Percentiles rank a stretch among this genome's conserved stretches.
Evolutionary conservation across 306 rosid species (phyloP).

Genomic region (Phaseolus lunatus): DNA sequence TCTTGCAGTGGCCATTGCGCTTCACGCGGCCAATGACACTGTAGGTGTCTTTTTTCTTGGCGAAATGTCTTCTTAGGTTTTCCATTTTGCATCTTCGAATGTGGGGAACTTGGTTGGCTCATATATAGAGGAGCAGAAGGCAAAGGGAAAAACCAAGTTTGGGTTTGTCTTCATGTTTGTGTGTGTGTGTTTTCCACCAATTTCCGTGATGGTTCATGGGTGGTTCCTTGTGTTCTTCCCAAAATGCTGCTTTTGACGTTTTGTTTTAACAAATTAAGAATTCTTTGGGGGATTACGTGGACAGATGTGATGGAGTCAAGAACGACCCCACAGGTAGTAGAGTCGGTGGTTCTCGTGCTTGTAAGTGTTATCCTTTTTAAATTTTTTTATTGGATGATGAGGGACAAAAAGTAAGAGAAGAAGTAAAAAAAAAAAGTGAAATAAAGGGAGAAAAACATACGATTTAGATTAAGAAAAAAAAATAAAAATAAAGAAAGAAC

Average conservation of each 20-base stretch:
- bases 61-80: slow-evolving; percentile 43
- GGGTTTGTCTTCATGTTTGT: neutral
- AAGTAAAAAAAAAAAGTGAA: no score
- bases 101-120: neutral
- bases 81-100: slow-evolving; percentile 42
- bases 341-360: slow-evolving; percentile 47
- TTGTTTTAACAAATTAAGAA: slow-evolving; percentile 15
- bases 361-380: no score
- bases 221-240: slow-evolving; percentile 56
- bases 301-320: slow-evolving; percentile 50
- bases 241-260: slow-evolving; percentile 50
- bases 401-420: no score
- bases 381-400: no score
- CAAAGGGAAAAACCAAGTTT: neutral
- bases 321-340: slow-evolving; percentile 26
- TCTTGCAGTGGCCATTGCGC: slow-evolving; percentile 57
- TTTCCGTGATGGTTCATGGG: slow-evolving; percentile 51
- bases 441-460: no score
- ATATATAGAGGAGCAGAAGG: neutral
- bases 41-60: slow-evolving; percentile 28
- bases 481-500: no score
- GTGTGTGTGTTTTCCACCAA: slow-evolving; percentile 2
- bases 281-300: slow-evolving; percentile 1
- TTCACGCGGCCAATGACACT: slow-evolving; percentile 45
- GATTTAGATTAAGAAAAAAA: no score